A percentile compares a stretch with the other conserved stretches of the same genome.
phyloP scores from a whole-genome alignment of 2,329 filamentous ascomycete genomes.

The Pseudocercospora fijiensis region DNA sequence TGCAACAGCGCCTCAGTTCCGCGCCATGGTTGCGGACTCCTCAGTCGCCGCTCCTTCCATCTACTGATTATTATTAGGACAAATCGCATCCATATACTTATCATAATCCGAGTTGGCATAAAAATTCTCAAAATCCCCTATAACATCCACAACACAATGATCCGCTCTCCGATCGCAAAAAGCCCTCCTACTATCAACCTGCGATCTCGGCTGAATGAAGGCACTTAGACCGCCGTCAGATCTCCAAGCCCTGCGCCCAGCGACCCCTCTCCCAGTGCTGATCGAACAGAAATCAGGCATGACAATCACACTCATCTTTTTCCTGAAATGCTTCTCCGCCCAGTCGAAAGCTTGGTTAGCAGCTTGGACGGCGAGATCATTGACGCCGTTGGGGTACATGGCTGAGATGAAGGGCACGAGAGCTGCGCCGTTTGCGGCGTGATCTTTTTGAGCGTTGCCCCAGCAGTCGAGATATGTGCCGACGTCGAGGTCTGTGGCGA shows the following conservation, averaged over 20 bases:
- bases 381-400: not conserved
- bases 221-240: not conserved
- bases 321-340: not conserved
- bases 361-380: not conserved
- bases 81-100: not conserved
- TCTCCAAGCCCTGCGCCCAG: not conserved
- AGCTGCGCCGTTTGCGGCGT: not conserved
- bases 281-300: not conserved
- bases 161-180: conserved; percentile 1
- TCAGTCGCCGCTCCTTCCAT: not conserved
- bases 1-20: not conserved
- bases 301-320: not conserved
- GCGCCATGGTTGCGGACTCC: not conserved
- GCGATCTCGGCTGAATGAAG: not conserved
- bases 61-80: not conserved
- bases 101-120: not conserved
- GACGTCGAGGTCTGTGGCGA: not conserved
- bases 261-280: not conserved
- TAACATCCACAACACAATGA: conserved; percentile 1
- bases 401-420: conserved; percentile 1
- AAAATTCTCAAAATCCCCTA: not conserved
- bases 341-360: not conserved
- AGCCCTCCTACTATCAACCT: not conserved
- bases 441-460: not conserved
- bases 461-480: conserved; percentile 6